Evolutionary conservation across 805 yeast genomes (phyloP), one percentile per base, ranked within the genome.

Genomic region (Yarrowia alimentaria): DNA sequence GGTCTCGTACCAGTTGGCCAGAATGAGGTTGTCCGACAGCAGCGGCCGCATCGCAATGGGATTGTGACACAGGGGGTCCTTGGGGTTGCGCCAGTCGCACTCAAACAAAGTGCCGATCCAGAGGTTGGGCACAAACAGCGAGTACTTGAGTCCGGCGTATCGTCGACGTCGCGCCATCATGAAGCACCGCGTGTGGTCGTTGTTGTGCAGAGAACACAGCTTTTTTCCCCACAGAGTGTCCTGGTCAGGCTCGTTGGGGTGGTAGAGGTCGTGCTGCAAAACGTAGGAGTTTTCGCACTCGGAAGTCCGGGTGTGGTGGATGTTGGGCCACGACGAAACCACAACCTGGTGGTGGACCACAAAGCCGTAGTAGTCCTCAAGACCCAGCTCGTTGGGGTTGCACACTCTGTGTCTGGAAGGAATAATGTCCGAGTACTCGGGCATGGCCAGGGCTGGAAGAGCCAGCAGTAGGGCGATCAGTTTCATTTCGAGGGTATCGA

Each of bases 81-180:
- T 43, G 37, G 37, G 35, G 50, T 43, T 31, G 16, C 37, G 20
- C 37, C 37, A 31, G 28, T 31, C 37, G 16, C 62, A 59, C 25
- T 29, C 47, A 35, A 38, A 59, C 21, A 59, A 29, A n/a, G 58
- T 61, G 3, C 62, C 62, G n/a, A 59, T 34, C 56, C 58, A 54
- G n/a, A 43, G 25, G 19, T 57, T 58, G 19, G 56, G 57, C 5
- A 29, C 24, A 8, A 33, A 20, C n/a, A 55, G 24, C 1, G 55
- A 24, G n/a, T 29, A 18, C 25, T 32, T 28, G 22, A 51, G 37
- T 6, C 35, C 25, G 1, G 55, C 53, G 30, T 43, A 51, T 18
- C 57, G 50, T 5, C 47, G 47, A 17, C 51, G 6, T 17, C 62
- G 50, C 4, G 61, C 61, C 50, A 59, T 42, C 29, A 54, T 32